These are phyloP conservation scores for Hygrocybe punicea DNA, from an alignment of 768 basidiomycete species.

Conservation along the genomic window DNA sequence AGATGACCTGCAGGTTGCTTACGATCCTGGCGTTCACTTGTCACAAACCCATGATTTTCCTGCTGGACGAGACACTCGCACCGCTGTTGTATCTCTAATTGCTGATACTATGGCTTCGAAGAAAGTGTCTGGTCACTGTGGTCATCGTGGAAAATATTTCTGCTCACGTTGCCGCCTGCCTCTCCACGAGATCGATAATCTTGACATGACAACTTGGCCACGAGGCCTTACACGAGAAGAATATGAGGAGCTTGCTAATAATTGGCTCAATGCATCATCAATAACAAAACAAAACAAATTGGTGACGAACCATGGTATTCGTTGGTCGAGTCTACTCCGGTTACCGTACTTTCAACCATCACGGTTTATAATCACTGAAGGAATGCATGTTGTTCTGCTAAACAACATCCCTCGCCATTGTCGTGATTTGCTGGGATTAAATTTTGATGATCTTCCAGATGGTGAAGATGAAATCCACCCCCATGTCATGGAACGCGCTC, in stretches of 20 bases:
- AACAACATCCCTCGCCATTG: slow-evolving; percentile 13
- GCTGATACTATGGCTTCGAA: slow-evolving; percentile 9
- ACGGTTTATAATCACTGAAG: slow-evolving; percentile 6
- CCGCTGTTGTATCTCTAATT: slow-evolving; percentile 24
- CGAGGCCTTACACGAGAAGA: slow-evolving; percentile 1
- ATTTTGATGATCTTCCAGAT: neutral
- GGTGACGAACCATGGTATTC: slow-evolving; percentile 8
- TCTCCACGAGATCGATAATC: slow-evolving; percentile 18
- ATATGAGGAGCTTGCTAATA: slow-evolving; percentile 9
- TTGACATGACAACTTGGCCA: slow-evolving; percentile 21
- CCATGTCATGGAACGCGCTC: neutral
- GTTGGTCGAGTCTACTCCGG: slow-evolving; percentile 17
- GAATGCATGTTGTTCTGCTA: slow-evolving; percentile 15
- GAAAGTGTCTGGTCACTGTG: slow-evolving; percentile 3
- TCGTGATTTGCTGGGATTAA: slow-evolving; percentile 7
- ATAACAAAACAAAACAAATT: neutral
- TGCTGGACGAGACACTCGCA: slow-evolving; percentile 19
- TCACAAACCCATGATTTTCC: slow-evolving; percentile 12
- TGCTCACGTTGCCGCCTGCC: slow-evolving; percentile 23
- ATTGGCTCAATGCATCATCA: slow-evolving; percentile 13
- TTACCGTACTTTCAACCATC: slow-evolving; percentile 27
- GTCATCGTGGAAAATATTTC: slow-evolving; percentile 8
- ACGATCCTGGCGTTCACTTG: slow-evolving; percentile 20
- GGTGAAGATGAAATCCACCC: neutral
- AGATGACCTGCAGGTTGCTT: slow-evolving; percentile 27